Conservation (phyloP, 345 rosid species). For the Lepidium africanum region DNA sequence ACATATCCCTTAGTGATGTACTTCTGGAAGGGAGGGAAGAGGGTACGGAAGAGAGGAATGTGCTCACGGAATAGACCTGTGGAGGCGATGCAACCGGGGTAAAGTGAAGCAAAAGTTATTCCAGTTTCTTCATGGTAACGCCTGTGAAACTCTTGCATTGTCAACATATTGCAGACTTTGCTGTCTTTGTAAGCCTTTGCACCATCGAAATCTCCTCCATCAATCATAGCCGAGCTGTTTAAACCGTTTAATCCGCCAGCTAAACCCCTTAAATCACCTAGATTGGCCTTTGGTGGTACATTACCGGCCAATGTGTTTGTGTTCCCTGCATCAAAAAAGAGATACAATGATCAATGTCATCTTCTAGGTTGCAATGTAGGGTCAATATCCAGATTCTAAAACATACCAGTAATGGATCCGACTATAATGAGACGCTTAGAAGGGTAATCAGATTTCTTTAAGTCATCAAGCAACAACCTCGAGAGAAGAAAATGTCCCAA, state of each 20-base stretch:
- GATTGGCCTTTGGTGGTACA: conserved; percentile 94
- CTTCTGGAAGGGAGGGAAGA: conserved; percentile 98
- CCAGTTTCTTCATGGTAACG: conserved; percentile 84
- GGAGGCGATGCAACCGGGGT: conserved; percentile 96
- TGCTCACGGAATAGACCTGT: conserved; percentile 96
- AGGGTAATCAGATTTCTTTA: conserved; percentile 79
- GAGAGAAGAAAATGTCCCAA: conserved; percentile 91
- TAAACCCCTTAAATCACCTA: conserved; percentile 90
- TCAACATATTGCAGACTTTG: conserved; percentile 96
- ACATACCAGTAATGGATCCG: conserved; percentile 87
- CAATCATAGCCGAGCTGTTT: conserved; percentile 77
- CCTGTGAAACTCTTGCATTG: conserved; percentile 95
- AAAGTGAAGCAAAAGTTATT: conserved; percentile 79
- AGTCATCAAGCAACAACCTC: conserved; percentile 70
- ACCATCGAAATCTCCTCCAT: conserved; percentile 92
- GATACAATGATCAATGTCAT: not conserved
- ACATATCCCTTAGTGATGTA: conserved; percentile 95
- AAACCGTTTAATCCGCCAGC: conserved; percentile 81
- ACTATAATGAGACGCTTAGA: conserved; percentile 83
- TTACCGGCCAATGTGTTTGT: conserved; percentile 94
- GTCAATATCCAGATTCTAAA: not conserved
- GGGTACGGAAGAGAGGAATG: conserved; percentile 82
- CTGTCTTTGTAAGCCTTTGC: conserved; percentile 99
- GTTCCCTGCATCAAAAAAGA: conserved; percentile 48
- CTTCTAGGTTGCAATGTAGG: not conserved